Percentiles rank a stretch among this genome's conserved stretches.
Conservation (phyloP, 2,329 filamentous ascomycete species). For the Ambrosiella beaveri region DNA sequence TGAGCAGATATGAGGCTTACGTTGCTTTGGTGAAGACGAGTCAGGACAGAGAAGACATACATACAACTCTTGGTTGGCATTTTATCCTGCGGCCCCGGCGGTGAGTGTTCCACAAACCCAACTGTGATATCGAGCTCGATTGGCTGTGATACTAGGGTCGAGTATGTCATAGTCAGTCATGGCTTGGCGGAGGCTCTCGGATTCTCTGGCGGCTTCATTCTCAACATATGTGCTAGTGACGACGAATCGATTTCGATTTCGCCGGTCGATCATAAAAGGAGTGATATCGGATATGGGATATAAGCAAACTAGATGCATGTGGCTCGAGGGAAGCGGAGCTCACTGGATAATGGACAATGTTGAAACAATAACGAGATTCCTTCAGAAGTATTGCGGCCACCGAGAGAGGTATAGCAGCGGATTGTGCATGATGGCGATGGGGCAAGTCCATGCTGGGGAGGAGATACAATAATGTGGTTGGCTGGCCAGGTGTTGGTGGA, state of each 20-base stretch:
- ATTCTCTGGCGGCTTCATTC: background rate
- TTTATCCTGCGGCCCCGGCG: too few species aligned
- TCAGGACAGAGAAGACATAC: background rate
- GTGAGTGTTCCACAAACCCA: too few species aligned
- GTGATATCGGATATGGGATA: background rate
- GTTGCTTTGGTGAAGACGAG: background rate
- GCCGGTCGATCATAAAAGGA: background rate
- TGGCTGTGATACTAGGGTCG: too few species aligned
- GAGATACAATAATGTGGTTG: too few species aligned
- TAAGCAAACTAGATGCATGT: too few species aligned
- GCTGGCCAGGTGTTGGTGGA: too few species aligned
- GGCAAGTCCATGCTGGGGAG: too few species aligned
- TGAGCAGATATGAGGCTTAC: too few species aligned
- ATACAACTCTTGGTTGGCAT: background rate
- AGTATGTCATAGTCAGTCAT: too few species aligned
- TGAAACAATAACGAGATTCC: background rate
- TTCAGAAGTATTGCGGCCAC: background rate
- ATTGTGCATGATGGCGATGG: too few species aligned
- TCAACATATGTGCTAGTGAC: background rate
- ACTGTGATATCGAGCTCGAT: too few species aligned
- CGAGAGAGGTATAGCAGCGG: background rate
- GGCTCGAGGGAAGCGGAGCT: background rate
- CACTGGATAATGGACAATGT: background rate
- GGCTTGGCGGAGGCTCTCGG: too few species aligned
- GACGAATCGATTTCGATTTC: background rate